phyloP scores from a whole-genome alignment of 2,329 filamentous ascomycete genomes.

The Diaporthe nobilis region DNA sequence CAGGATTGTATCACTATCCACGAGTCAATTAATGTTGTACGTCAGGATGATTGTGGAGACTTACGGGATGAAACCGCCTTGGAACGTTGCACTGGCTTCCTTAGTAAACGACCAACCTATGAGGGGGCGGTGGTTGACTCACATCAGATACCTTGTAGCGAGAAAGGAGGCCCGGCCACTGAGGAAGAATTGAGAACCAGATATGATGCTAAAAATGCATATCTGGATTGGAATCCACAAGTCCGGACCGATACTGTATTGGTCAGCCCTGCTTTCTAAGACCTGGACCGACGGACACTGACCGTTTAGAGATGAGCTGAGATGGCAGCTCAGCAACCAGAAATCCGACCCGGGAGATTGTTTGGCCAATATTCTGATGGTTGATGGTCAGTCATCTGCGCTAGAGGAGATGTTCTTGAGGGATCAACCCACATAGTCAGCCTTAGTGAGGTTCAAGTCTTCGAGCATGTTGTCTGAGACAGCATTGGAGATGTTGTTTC shows the following conservation, averaged over 20 bases:
- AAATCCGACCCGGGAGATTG: conserved; percentile 65
- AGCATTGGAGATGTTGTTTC: conserved; percentile 55
- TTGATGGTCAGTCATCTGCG: neutral
- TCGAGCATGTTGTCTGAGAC: conserved; percentile 49
- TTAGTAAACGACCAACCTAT: neutral
- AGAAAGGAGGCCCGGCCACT: conserved; percentile 6
- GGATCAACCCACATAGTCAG: conserved; percentile 50
- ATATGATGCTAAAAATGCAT: conserved; percentile 19
- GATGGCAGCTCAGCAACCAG: conserved; percentile 70
- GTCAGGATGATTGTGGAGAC: neutral
- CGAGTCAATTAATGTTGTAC: neutral
- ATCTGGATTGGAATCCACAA: conserved; percentile 49
- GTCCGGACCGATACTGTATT: conserved; percentile 39
- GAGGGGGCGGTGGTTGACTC: neutral
- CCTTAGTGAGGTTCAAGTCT: conserved; percentile 50
- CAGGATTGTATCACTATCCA: conserved; percentile 47
- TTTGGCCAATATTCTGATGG: conserved; percentile 62
- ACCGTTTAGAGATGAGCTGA: conserved; percentile 68
- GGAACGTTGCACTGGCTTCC: neutral
- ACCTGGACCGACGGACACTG: neutral
- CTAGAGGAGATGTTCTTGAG: neutral
- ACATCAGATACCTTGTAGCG: conserved; percentile 5
- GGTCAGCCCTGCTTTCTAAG: neutral
- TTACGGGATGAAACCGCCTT: conserved; percentile 52
- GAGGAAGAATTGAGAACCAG: neutral